Evolutionary conservation across 768 basidiomycete species (phyloP).

Genomic region (Sporobolomyces phaffii): DNA sequence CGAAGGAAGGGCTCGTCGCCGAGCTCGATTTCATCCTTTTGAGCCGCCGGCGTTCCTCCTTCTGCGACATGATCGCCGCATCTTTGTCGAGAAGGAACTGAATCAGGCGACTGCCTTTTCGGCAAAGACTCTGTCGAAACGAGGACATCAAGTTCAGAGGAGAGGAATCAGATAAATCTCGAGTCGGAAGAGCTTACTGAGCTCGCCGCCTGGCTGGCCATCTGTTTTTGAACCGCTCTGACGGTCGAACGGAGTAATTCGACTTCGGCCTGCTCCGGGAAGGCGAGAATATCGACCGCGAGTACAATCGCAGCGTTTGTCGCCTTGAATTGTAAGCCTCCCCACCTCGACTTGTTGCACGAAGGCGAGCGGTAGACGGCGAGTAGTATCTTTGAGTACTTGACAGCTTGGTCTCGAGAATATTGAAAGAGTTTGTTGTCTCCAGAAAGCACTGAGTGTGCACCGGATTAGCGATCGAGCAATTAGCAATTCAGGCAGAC

Average conservation of each 20-base stretch:
- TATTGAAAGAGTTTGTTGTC: slow-evolving; percentile 16
- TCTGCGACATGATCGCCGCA: not conserved
- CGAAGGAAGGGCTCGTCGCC: not conserved
- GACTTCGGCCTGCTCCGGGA: slow-evolving; percentile 32
- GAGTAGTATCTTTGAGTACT: slow-evolving; percentile 23
- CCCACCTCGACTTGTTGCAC: slow-evolving; percentile 6
- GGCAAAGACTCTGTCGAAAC: slow-evolving; percentile 15
- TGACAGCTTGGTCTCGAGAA: slow-evolving; percentile 23
- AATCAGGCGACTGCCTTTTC: slow-evolving; percentile 29
- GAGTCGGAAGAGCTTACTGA: not conserved
- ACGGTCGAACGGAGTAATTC: slow-evolving; percentile 16
- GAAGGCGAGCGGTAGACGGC: slow-evolving; percentile 35
- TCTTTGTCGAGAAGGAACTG: slow-evolving; percentile 32
- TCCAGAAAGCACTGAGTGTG: slow-evolving; percentile 13
- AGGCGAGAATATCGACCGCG: slow-evolving; percentile 29
- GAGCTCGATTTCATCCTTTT: slow-evolving; percentile 4
- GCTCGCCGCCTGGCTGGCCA: slow-evolving; percentile 13
- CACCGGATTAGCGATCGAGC: not conserved
- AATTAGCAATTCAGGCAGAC: no score
- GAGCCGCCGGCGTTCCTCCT: slow-evolving; percentile 17
- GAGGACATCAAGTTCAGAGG: not conserved
- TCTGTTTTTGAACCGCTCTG: slow-evolving; percentile 23
- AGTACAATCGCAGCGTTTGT: slow-evolving; percentile 24
- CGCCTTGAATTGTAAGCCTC: slow-evolving; percentile 18
- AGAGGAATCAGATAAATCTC: accelerated